Conservation (phyloP, 257 asterid genomes). For the Gentiana macrophylla region DNA sequence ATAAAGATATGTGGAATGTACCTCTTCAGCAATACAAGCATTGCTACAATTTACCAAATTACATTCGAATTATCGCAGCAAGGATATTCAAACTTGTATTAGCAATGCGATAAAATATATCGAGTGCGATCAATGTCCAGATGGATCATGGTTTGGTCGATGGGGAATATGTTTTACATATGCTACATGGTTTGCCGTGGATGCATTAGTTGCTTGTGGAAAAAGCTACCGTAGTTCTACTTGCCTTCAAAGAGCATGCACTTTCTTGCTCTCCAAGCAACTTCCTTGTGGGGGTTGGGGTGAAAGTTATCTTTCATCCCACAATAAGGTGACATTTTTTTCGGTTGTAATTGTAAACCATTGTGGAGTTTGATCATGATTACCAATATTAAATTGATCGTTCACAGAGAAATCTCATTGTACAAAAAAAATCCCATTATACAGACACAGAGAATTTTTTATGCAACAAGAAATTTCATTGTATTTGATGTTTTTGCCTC, state of each 20-base stretch:
- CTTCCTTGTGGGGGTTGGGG: constrained; percentile 51
- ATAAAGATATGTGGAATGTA: constrained; percentile 41
- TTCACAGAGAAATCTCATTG: too few species aligned
- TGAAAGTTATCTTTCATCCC: constrained; percentile 42
- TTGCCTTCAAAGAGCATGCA: constrained; percentile 22
- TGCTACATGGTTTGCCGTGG: constrained; percentile 45
- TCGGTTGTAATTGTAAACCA: not conserved
- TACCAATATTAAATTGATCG: too few species aligned
- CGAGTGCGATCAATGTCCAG: constrained; percentile 28
- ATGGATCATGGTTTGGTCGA: constrained; percentile 39
- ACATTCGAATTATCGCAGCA: constrained; percentile 20
- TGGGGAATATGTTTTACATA: constrained; percentile 53
- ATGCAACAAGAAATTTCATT: too few species aligned
- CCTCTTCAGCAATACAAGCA: constrained; percentile 40
- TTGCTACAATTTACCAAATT: constrained; percentile 24
- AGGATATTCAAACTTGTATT: constrained; percentile 30
- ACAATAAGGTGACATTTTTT: constrained; percentile 26
- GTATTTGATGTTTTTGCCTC: too few species aligned
- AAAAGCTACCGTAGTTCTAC: constrained; percentile 16
- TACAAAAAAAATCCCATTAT: too few species aligned
- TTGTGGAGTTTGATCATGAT: too few species aligned
- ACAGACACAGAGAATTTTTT: too few species aligned
- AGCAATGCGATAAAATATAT: constrained; percentile 20
- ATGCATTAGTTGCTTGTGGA: constrained; percentile 29
- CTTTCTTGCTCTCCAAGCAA: constrained; percentile 31